These are phyloP conservation scores for Rhinocladiella mackenziei DNA, from an alignment of 2,329 filamentous ascomycete genomes.

Conservation along the genomic window DNA sequence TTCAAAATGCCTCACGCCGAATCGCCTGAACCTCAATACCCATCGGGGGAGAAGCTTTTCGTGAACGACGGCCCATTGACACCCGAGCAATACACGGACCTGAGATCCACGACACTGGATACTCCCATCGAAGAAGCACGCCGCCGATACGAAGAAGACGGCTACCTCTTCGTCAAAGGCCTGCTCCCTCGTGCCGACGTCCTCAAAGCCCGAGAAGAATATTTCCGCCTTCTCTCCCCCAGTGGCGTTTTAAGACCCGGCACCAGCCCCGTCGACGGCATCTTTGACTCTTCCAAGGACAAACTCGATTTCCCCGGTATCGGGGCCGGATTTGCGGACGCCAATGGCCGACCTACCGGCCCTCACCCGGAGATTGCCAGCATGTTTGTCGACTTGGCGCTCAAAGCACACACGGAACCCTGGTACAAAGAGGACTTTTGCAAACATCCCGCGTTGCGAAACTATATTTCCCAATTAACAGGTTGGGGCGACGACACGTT, in stretches of 20 bases:
- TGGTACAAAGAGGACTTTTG: constrained; percentile 56
- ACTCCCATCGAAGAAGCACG: constrained; percentile 49
- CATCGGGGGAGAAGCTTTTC: constrained; percentile 30
- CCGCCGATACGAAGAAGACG: constrained; percentile 47
- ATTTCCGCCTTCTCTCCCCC: constrained; percentile 52
- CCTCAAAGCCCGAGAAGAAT: constrained; percentile 48
- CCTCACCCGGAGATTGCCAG: constrained; percentile 36
- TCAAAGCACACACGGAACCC: constrained; percentile 51
- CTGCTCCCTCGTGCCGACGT: constrained; percentile 53
- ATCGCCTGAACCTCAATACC: constrained; percentile 1
- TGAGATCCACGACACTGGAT: constrained; percentile 43
- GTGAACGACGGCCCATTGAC: constrained; percentile 48
- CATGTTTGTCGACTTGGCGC: constrained; percentile 49
- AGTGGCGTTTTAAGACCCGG: constrained; percentile 55
- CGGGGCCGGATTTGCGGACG: constrained; percentile 47
- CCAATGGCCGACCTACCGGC: constrained; percentile 46
- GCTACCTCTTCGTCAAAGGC: constrained; percentile 55
- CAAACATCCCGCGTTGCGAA: constrained; percentile 48
- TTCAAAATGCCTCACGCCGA: constrained; percentile 22
- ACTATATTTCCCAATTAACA: constrained; percentile 51
- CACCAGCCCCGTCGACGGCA: constrained; percentile 50
- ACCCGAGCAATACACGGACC: constrained; percentile 42
- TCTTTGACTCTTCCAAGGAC: constrained; percentile 48
- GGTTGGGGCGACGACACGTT: constrained; percentile 53
- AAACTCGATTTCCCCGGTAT: constrained; percentile 50